phyloP scores from a whole-genome alignment of 2,329 filamentous ascomycete species.

The Colletotrichum falcatum region DNA sequence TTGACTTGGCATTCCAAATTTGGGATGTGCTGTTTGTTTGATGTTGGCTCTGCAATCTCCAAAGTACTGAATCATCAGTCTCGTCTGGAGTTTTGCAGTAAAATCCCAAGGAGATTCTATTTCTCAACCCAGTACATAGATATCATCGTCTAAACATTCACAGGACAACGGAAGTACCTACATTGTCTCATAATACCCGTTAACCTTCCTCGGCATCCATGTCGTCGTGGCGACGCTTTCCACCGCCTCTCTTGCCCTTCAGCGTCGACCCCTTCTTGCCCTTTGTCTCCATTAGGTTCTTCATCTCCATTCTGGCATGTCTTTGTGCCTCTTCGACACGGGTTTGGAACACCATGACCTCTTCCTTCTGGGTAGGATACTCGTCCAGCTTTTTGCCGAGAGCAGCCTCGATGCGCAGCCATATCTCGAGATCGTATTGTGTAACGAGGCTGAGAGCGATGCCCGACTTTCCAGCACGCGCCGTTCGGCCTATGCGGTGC shows the following conservation, averaged over 20 bases:
- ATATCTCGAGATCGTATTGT: slow-evolving; percentile 89
- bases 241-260: slow-evolving; percentile 55
- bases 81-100: not conserved
- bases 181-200: slow-evolving; percentile 10
- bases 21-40: not conserved
- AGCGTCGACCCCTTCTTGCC: slow-evolving; percentile 65
- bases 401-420: slow-evolving; percentile 83
- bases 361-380: slow-evolving; percentile 79
- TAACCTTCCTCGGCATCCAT: slow-evolving; percentile 84
- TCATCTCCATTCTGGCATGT: slow-evolving; percentile 84
- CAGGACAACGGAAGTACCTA: not conserved
- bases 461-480: slow-evolving; percentile 86
- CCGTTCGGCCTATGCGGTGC: slow-evolving; percentile 89
- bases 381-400: slow-evolving; percentile 81
- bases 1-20: not conserved
- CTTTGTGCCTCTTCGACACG: slow-evolving; percentile 87
- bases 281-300: slow-evolving; percentile 78
- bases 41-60: not conserved
- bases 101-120: not conserved
- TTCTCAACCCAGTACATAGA: not conserved
- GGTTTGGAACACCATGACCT: slow-evolving; percentile 84
- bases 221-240: slow-evolving; percentile 61
- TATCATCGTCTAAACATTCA: not conserved
- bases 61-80: not conserved
- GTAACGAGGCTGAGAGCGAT: slow-evolving; percentile 85